Evolutionary conservation across 768 basidiomycete genomes (phyloP).

Genomic region (Suillus brevipes): DNA sequence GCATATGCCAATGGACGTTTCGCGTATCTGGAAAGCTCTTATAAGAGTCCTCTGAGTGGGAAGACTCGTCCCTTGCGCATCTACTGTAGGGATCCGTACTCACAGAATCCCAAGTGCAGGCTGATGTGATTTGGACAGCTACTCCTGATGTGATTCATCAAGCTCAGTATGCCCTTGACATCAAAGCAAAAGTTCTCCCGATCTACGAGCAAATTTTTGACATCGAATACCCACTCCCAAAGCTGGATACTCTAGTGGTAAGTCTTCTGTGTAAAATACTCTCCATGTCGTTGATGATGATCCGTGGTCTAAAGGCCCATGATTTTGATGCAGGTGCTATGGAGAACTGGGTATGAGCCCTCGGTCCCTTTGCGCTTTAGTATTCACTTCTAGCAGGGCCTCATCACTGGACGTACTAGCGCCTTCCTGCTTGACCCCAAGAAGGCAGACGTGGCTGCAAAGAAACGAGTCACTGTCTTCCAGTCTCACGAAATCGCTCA

Average conservation of each 20-base stretch:
- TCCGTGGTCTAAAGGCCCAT: conserved; percentile 46
- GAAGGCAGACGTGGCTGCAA: conserved; percentile 67
- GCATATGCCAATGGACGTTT: conserved; percentile 86
- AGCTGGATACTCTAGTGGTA: conserved; percentile 90
- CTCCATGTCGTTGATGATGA: neutral
- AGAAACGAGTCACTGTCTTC: conserved; percentile 74
- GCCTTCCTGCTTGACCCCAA: conserved; percentile 81
- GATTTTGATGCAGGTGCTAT: conserved; percentile 93
- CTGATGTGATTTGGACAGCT: conserved; percentile 41
- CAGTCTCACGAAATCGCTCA: conserved; percentile 89
- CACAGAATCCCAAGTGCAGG: neutral
- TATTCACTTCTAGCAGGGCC: conserved; percentile 45
- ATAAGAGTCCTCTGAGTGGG: conserved; percentile 76
- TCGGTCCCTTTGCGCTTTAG: neutral
- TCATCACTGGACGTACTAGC: conserved; percentile 87
- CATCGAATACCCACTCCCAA: conserved; percentile 89
- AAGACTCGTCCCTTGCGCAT: conserved; percentile 81
- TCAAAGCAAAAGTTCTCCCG: conserved; percentile 79
- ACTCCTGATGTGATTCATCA: conserved; percentile 83
- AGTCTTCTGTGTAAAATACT: conserved; percentile 21
- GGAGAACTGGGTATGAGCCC: conserved; percentile 76
- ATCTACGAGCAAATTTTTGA: conserved; percentile 93
- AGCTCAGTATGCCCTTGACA: conserved; percentile 83
- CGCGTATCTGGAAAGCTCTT: conserved; percentile 68
- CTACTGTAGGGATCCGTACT: conserved; percentile 54